Base-by-base conservation (phyloP, 148 eudicot species). In the Talinum fruticosum region DNA sequence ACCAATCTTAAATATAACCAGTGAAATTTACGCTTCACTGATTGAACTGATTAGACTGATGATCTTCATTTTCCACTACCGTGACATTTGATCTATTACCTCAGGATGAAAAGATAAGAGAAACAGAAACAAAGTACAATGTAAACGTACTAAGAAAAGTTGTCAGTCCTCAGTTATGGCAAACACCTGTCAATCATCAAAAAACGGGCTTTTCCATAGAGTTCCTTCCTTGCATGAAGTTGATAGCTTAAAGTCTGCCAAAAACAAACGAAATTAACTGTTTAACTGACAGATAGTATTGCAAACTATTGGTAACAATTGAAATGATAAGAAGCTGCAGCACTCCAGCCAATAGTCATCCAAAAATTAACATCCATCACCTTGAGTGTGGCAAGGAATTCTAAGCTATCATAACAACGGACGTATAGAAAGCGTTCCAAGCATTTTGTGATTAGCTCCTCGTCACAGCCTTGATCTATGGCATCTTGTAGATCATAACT, bases 361-460 rank as follows among this genome's bases (percentile, higher is more conserved):
- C 35, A 37, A 69, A 14, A 6, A 5, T 44, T 68, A 38, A 23
- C 37, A 72, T 41, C 66, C 78, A 85, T 81, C 72, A 92, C 97
- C 97, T 94, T 94, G 44, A 94, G 88, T 71, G 91, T 83, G 24
- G 95, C 88, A 77, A 94, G 92, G 83, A 94, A 94, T 79, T 92
- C 93, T 35, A 85, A 76, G 77, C 92, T 92, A 78, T 88, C 89
- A 83, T 92, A 92, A 84, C 98, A 94, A 59, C 98, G 94, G 12
- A 84, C 75, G 68, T 88, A 90, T 38, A 87, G 82, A 85, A 94
- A 94, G 75, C 98, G 89, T 85, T 85, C 86, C 91, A 94, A 86
- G 84, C 97, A 92, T 36, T 82, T 84, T n/a, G 69, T 70, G 81
- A 88, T 84, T 73, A 94, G 83, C 72, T 92, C 92, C 76, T 87